These are phyloP conservation scores for Wickerhamomyces sp. DNA, from an alignment of 1,139 yeast species.

Conservation along the genomic window DNA sequence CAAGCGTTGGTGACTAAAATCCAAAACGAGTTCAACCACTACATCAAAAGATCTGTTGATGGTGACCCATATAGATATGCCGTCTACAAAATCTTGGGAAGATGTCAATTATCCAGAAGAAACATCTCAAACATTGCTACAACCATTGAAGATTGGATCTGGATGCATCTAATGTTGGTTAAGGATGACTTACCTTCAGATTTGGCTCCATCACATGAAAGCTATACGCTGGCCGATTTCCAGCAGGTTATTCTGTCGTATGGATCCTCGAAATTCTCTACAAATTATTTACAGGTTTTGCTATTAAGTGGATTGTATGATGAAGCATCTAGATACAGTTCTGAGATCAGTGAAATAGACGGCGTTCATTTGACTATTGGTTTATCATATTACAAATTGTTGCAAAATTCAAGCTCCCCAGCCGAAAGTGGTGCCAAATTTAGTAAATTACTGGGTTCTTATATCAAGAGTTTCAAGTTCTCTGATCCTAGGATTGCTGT, in stretches of 20 bases:
- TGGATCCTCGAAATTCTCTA: slow-evolving; percentile 70
- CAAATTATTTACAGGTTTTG: slow-evolving; percentile 71
- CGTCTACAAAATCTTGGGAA: slow-evolving; percentile 84
- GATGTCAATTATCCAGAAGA: slow-evolving; percentile 67
- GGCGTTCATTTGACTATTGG: slow-evolving; percentile 89
- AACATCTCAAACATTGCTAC: slow-evolving; percentile 69
- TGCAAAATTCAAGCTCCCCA: slow-evolving; percentile 41
- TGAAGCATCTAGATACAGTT: slow-evolving; percentile 69
- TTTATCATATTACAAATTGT: slow-evolving; percentile 67
- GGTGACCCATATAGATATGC: slow-evolving; percentile 91
- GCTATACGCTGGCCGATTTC: slow-evolving; percentile 67
- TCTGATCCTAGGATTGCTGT: slow-evolving; percentile 89
- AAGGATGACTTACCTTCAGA: slow-evolving; percentile 44
- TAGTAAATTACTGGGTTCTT: slow-evolving; percentile 58
- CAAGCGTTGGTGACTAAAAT: slow-evolving; percentile 66
- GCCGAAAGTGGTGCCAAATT: slow-evolving; percentile 44
- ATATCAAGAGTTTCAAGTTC: slow-evolving; percentile 75
- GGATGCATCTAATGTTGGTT: slow-evolving; percentile 82
- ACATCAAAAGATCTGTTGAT: slow-evolving; percentile 64
- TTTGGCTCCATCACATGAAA: slow-evolving; percentile 57
- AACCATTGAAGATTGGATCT: slow-evolving; percentile 93
- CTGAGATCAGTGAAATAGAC: slow-evolving; percentile 68
- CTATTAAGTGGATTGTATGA: slow-evolving; percentile 78
- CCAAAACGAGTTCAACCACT: slow-evolving; percentile 79
- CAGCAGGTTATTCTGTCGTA: slow-evolving; percentile 66